Evolutionary conservation across 1,284 basidiomycete species (phyloP).

Genomic region (Ganoderma multipileum): DNA sequence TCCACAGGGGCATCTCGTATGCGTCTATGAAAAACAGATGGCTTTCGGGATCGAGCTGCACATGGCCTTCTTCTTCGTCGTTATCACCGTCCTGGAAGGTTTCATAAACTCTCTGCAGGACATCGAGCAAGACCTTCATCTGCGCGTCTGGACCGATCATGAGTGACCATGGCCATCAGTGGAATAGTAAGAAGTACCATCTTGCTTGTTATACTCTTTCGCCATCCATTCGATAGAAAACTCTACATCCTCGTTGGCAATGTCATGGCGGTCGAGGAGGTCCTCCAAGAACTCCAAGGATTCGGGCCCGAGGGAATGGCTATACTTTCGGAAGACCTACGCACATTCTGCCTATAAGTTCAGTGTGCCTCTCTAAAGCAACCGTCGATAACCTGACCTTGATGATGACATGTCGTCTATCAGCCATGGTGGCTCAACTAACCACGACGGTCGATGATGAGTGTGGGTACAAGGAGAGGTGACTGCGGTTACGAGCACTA

Average conservation of each 20-base stretch:
- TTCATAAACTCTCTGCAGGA: constrained; percentile 85
- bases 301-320: constrained; percentile 82
- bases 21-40: constrained; percentile 90
- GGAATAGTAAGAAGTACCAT: constrained; percentile 60
- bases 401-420: constrained; percentile 64
- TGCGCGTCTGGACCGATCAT: constrained; percentile 60
- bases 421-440: constrained; percentile 42
- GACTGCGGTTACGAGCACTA: background rate
- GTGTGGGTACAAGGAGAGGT: background rate
- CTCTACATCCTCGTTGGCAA: constrained; percentile 76
- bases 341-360: background rate
- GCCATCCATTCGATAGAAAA: constrained; percentile 85
- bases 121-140: constrained; percentile 80
- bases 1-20: constrained; percentile 93
- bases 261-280: constrained; percentile 71
- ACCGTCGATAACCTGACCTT: constrained; percentile 51
- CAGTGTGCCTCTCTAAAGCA: background rate
- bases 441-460: background rate
- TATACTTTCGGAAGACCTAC: constrained; percentile 84
- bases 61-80: constrained; percentile 58
- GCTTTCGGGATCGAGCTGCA: constrained; percentile 82
- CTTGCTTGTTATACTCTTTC: constrained; percentile 91
- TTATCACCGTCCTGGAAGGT: constrained; percentile 77
- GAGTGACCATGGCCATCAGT: background rate
- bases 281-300: constrained; percentile 72